These are phyloP conservation scores for Acrocalymma vagum DNA, from an alignment of 2,329 filamentous ascomycete genomes.

Conservation along the genomic window DNA sequence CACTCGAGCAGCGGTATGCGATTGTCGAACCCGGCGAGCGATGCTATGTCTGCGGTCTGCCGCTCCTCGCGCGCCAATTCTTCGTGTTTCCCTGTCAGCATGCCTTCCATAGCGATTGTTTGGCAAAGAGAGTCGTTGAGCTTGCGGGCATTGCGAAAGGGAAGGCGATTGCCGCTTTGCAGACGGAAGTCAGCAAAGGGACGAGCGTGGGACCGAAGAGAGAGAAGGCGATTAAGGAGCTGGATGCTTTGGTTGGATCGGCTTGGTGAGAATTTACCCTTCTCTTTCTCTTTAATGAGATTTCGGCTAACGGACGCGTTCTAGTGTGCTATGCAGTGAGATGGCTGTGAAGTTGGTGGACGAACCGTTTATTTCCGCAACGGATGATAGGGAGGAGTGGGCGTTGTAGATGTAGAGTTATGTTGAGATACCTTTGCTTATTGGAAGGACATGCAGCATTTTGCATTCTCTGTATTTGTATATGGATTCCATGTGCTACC, in stretches of 20 bases:
- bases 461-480: too few relatives aligned
- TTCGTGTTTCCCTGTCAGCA: slow-evolving; percentile 99
- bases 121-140: slow-evolving; percentile 85
- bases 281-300: neutral
- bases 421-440: too few relatives aligned
- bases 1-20: slow-evolving; percentile 87
- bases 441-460: too few relatives aligned
- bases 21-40: slow-evolving; percentile 96
- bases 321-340: slow-evolving; percentile 92
- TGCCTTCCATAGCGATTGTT: slow-evolving; percentile 94
- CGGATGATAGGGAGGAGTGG: slow-evolving; percentile 85
- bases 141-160: slow-evolving; percentile 79
- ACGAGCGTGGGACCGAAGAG: slow-evolving; percentile 74
- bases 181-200: slow-evolving; percentile 82
- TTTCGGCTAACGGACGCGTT: slow-evolving; percentile 23
- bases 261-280: slow-evolving; percentile 72
- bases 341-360: slow-evolving; percentile 94
- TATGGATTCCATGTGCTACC: too few relatives aligned
- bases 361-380: slow-evolving; percentile 82
- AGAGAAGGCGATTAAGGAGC: slow-evolving; percentile 84
- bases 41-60: slow-evolving; percentile 87
- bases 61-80: slow-evolving; percentile 88
- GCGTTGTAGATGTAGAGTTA: slow-evolving; percentile 60
- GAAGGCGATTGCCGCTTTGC: slow-evolving; percentile 83
- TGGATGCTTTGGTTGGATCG: slow-evolving; percentile 90